Percentiles rank a stretch among this genome's conserved stretches.
Conservation (phyloP, 2,329 filamentous ascomycete species). For the Sclerotinia nivalis region DNA sequence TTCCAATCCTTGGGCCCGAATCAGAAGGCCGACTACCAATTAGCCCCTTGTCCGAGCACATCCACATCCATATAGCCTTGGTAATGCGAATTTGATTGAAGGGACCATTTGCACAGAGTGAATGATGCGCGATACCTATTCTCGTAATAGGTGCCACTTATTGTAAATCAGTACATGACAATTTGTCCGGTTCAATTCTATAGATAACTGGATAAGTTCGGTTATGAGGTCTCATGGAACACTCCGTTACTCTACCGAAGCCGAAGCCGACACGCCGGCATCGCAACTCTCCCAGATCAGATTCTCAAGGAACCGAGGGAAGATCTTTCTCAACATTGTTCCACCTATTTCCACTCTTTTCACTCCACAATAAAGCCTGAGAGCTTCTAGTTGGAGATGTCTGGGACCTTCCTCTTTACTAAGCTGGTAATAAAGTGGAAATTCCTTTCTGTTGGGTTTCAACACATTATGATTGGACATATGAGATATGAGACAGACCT, state of each 20-base stretch:
- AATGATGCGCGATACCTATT: neutral
- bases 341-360: neutral
- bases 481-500: neutral
- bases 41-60: neutral
- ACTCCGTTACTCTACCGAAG: neutral
- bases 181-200: neutral
- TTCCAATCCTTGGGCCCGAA: neutral
- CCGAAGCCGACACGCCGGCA: slow-evolving; percentile 16
- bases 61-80: neutral
- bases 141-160: neutral
- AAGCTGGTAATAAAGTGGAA: neutral
- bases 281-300: neutral
- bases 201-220: neutral
- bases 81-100: neutral
- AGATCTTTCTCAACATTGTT: slow-evolving; percentile 12
- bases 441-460: slow-evolving; percentile 13
- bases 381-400: slow-evolving; percentile 6
- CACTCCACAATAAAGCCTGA: slow-evolving; percentile 4
- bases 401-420: neutral
- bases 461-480: neutral
- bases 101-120: neutral
- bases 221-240: slow-evolving; percentile 2
- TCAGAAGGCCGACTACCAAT: neutral
- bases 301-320: slow-evolving; percentile 7
- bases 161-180: neutral